phyloP scores from a whole-genome alignment of 1,139 yeast species.

The Pichia sp. region DNA sequence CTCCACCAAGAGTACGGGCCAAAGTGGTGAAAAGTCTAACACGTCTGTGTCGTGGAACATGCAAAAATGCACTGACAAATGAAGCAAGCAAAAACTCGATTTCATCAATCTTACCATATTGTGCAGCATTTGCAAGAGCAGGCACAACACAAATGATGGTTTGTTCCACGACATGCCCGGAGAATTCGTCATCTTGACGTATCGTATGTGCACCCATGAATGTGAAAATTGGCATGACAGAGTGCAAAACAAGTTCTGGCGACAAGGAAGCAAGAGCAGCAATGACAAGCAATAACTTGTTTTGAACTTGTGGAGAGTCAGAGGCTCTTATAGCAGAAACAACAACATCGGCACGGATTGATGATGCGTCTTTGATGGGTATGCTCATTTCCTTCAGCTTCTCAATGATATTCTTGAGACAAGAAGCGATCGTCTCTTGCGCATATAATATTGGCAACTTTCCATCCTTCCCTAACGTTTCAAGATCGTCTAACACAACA shows the following conservation, averaged over 20 bases:
- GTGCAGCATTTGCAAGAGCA: constrained; percentile 67
- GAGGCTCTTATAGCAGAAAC: constrained; percentile 89
- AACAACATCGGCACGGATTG: constrained; percentile 81
- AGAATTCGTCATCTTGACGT: constrained; percentile 94
- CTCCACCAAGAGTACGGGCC: constrained; percentile 71
- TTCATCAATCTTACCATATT: constrained; percentile 50
- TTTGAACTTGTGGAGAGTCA: constrained; percentile 91
- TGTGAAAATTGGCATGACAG: constrained; percentile 98
- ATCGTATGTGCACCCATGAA: constrained; percentile 98
- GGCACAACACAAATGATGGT: constrained; percentile 90
- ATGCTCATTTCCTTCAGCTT: constrained; percentile 41
- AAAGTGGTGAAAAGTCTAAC: constrained; percentile 77
- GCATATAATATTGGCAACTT: constrained; percentile 86
- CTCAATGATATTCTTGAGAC: constrained; percentile 71
- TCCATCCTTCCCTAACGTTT: constrained; percentile 86
- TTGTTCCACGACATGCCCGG: constrained; percentile 87
- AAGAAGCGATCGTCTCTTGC: constrained; percentile 84
- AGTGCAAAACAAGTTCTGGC: constrained; percentile 88
- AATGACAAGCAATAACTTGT: constrained; percentile 75
- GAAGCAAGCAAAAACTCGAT: constrained; percentile 81
- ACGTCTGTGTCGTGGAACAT: constrained; percentile 94
- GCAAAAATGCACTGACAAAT: constrained; percentile 89
- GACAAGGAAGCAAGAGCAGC: constrained; percentile 84
- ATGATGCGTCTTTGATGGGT: constrained; percentile 52
- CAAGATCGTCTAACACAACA: constrained; percentile 75